Percentiles rank a stretch among this genome's conserved stretches.
These are phyloP conservation scores for Rhodotorula sp. DNA, from an alignment of 1,284 basidiomycete genomes.

Conservation along the genomic window DNA sequence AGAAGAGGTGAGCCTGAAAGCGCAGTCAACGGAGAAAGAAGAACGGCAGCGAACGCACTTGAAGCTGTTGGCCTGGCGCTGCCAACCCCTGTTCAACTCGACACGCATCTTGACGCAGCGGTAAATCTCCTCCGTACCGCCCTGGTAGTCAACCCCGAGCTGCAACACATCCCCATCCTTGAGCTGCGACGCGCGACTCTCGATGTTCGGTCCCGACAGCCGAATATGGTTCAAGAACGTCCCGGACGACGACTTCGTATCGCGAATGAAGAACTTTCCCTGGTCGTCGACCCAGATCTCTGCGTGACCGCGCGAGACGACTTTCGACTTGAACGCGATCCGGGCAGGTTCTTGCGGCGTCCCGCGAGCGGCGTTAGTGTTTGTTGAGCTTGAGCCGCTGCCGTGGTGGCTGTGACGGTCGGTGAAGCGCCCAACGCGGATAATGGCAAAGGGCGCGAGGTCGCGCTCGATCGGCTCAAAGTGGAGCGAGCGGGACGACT, in stretches of 20 bases:
- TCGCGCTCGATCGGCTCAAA: constrained; percentile 92
- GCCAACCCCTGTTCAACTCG: constrained; percentile 80
- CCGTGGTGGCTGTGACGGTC: constrained; percentile 47
- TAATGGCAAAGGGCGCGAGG: constrained; percentile 54
- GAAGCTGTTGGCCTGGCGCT: constrained; percentile 83
- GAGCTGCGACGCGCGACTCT: constrained; percentile 73
- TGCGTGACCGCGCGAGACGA: constrained; percentile 89
- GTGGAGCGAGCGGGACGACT: constrained; percentile 79
- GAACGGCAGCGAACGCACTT: constrained; percentile 65
- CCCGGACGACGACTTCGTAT: constrained; percentile 85
- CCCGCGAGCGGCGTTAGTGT: constrained; percentile 53
- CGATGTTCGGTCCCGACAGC: constrained; percentile 76
- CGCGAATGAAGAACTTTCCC: constrained; percentile 73
- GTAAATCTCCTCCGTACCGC: constrained; percentile 95
- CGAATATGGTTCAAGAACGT: constrained; percentile 96
- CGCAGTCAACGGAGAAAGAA: too few species aligned
- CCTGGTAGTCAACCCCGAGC: constrained; percentile 96
- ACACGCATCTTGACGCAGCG: constrained; percentile 96
- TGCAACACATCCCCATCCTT: constrained; percentile 95
- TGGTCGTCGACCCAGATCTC: constrained; percentile 77
- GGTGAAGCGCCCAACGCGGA: constrained; percentile 52
- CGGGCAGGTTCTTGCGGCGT: constrained; percentile 65
- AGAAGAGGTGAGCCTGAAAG: background rate
- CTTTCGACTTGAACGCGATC: constrained; percentile 93
- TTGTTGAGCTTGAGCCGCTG: constrained; percentile 7